Base-by-base conservation (phyloP, 129 eudicot genomes). In the Lactuca sativa region DNA sequence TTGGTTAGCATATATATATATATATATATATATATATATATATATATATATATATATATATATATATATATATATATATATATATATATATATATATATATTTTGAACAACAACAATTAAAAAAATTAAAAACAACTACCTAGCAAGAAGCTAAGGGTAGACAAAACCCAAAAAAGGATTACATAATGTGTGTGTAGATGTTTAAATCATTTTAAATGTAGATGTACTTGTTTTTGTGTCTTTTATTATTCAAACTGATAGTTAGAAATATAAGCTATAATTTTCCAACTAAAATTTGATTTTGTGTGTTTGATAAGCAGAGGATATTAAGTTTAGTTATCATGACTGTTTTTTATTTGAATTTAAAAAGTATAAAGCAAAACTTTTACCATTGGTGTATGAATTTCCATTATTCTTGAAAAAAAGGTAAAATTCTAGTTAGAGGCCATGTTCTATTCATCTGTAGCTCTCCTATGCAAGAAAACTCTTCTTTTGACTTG, bases 401-500 rank as follows among this genome's bases (percentile, higher is more conserved):
- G 49, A 43, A 43, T 43, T 43, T 30, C 8, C 48, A 43, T 13
- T 48, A 15, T 37, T 66, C n/a, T 52, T 4, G 30, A 53, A 33
- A 13, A 14, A 30, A 59, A 73, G 13, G 9, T 9, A 15, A 62
- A 18, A 14, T 38, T 13, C n/a, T 48, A 60, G 15, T 51, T 73
- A 25, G 5, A 73, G 54, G 62, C 43, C 47, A 65, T 14, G 37
- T 58, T 53, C 56, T 30, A 41, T 56, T 65, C 48, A 44, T 57
- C 55, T 41, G 10, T 76, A 54, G 78, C 78, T 74, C 59, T 54
- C 55, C 54, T 52, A 21, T 72, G 69, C 62, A 62, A 72, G 52
- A 61, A 37, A 76, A 13, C 71, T 43, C 59, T 76, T 69, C 49
- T 76, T 76, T 76, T 60, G 65, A 69, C 75, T 76, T 69, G 52